Evolutionary conservation across 306 rosid genomes (phyloP), one percentile per base, ranked within the genome.

Genomic region (Lablab purpureus): DNA sequence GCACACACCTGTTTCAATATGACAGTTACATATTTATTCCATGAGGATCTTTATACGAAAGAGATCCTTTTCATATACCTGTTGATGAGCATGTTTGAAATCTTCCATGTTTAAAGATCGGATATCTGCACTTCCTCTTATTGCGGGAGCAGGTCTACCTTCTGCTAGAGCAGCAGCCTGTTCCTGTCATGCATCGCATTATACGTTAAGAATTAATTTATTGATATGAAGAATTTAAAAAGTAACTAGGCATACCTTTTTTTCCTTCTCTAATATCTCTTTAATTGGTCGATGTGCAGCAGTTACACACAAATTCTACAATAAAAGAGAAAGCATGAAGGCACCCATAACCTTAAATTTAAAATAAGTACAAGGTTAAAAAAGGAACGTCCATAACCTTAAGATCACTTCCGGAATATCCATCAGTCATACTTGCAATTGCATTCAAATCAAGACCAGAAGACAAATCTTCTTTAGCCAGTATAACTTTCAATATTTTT

Each of bases 201-300:
- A 80, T 52, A 75, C 23, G 32, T 1, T 22, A 37, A 4, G 40
- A 21, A 22, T n/a, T 2, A 22, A 64, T 28, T 36, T 12, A 15
- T 49, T 66, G 75, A 77, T n/a, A n/a, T n/a, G n/a, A n/a, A n/a
- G n/a, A n/a, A n/a, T n/a, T n/a, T n/a, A n/a, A n/a, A n/a, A 28
- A 52, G 56, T 43, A 65, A 47, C 81, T 30, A 83, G 70, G 78
- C 78, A 10, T 85, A 90, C 99, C 98, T 87, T 96, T 74, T 96
- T 93, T 77, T 96, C 98, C 89, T 89, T 96, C 74, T 90, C 99
- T 82, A 93, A 85, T 76, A 96, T 93, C 87, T 96, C 97, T 89
- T 93, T 96, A 55, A 96, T 96, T 40, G 99, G 99, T 59, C 92
- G 92, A 70, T 96, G 99, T 27, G 98, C 99, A 6, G 99, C 97